Evolutionary conservation across 495 filamentous ascomycete species (phyloP).

Genomic region (Barbatosphaeria neglecta): DNA sequence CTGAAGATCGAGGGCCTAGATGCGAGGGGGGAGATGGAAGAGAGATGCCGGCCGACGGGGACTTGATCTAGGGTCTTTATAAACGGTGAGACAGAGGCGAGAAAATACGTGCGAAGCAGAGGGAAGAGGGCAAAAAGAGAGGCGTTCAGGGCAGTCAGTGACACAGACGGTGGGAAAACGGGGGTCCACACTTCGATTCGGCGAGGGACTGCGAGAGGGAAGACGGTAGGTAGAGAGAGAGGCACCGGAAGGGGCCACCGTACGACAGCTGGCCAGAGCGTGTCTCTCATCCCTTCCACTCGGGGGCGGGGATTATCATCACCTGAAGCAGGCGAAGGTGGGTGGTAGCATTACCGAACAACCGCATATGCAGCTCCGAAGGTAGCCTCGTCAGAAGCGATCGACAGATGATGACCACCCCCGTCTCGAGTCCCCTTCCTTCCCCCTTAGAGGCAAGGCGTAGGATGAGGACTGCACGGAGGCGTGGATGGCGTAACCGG

Average conservation of each 20-base stretch:
- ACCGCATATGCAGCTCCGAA: neutral
- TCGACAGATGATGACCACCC: neutral
- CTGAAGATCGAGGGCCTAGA: neutral
- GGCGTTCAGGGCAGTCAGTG: neutral
- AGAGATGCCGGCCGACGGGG: neutral
- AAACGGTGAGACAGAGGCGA: slow-evolving; percentile 2
- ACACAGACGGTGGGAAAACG: neutral
- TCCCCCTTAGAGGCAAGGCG: no score
- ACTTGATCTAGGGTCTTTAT: slow-evolving; percentile 9
- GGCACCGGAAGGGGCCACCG: neutral
- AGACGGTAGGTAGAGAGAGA: neutral
- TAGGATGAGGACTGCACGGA: no score
- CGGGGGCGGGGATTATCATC: neutral
- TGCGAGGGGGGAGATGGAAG: neutral
- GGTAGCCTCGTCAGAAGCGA: neutral
- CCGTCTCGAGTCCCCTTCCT: no score
- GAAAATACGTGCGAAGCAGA: neutral
- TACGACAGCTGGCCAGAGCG: neutral
- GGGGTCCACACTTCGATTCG: neutral
- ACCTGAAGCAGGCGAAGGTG: no score
- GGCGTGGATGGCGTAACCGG: no score
- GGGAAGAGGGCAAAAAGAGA: neutral
- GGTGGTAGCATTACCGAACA: neutral
- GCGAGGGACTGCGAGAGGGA: neutral
- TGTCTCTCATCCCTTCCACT: neutral